phyloP scores from a whole-genome alignment of 2,329 filamentous ascomycete species.

The Ophiocordyceps robertsii region DNA sequence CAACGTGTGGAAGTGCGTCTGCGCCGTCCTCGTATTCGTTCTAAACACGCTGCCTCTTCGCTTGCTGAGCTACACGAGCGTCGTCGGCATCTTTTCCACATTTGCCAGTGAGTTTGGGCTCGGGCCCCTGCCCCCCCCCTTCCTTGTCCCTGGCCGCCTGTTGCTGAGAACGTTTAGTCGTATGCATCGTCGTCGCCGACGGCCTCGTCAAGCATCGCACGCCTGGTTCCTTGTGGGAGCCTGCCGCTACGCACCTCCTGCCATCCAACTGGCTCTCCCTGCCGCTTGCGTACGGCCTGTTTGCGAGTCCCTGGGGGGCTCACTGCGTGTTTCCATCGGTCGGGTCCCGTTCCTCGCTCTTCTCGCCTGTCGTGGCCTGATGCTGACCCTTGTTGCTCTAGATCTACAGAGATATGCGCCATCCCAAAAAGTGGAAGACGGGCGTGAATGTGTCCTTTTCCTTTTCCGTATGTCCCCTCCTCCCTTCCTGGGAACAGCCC shows the following conservation, averaged over 20 bases:
- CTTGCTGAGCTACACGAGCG: conserved; percentile 76
- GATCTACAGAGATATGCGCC: conserved; percentile 51
- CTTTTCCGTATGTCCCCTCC: conserved; percentile 51
- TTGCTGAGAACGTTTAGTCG: conserved; percentile 39
- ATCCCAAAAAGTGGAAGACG: conserved; percentile 67
- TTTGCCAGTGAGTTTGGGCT: conserved; percentile 57
- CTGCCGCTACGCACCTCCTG: conserved; percentile 67
- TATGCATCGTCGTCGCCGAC: conserved; percentile 70
- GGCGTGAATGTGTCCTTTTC: conserved; percentile 70
- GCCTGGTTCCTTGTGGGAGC: conserved; percentile 74
- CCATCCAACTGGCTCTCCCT: conserved; percentile 78
- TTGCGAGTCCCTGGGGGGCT: conserved; percentile 64
- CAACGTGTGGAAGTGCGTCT: conserved; percentile 73
- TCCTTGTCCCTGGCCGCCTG: not conserved
- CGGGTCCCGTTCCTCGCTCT: conserved; percentile 1
- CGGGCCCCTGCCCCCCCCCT: not conserved
- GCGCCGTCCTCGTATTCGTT: conserved; percentile 64
- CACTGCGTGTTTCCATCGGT: conserved; percentile 69
- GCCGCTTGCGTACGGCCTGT: conserved; percentile 75
- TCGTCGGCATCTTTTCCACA: conserved; percentile 83
- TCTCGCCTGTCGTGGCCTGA: not conserved
- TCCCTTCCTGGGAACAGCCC: no score
- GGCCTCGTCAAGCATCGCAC: conserved; percentile 68
- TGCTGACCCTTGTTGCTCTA: conserved; percentile 8
- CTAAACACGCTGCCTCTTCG: conserved; percentile 76